phyloP scores from a whole-genome alignment of 2,329 filamentous ascomycete genomes.

The Blastomyces gilchristii region DNA sequence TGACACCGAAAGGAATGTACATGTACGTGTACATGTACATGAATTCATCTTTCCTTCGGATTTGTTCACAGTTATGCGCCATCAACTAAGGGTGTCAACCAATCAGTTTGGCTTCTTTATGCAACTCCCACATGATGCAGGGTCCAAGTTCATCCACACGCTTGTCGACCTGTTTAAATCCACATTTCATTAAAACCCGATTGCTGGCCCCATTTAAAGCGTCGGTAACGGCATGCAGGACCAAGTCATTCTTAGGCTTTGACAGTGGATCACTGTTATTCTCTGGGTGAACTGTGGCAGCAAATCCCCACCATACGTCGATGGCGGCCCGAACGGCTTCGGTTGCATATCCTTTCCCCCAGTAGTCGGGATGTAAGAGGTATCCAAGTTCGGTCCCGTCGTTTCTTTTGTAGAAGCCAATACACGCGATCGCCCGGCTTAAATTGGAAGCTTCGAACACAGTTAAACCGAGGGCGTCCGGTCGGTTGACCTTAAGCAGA shows the following conservation, averaged over 20 bases:
- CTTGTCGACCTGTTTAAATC: not conserved
- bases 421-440: slow-evolving; percentile 13
- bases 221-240: not conserved
- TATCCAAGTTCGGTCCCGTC: slow-evolving; percentile 19
- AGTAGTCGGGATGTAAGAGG: slow-evolving; percentile 19
- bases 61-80: not conserved
- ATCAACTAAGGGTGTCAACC: not conserved
- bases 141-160: not conserved
- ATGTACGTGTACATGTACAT: not conserved
- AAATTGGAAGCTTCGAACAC: slow-evolving; percentile 15
- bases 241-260: not conserved
- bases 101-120: slow-evolving; percentile 5
- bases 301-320: slow-evolving; percentile 20
- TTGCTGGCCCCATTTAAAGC: not conserved
- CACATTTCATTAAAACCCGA: slow-evolving; percentile 8
- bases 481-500: not conserved
- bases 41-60: not conserved
- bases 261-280: not conserved
- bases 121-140: slow-evolving; percentile 12
- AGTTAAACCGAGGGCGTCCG: slow-evolving; percentile 14
- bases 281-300: not conserved
- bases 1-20: not conserved
- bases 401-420: slow-evolving; percentile 17
- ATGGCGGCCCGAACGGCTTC: slow-evolving; percentile 20
- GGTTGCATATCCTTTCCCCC: slow-evolving; percentile 20